Evolutionary conservation across 2,329 filamentous ascomycete species (phyloP).

Genomic region (Kalmusia sp.): DNA sequence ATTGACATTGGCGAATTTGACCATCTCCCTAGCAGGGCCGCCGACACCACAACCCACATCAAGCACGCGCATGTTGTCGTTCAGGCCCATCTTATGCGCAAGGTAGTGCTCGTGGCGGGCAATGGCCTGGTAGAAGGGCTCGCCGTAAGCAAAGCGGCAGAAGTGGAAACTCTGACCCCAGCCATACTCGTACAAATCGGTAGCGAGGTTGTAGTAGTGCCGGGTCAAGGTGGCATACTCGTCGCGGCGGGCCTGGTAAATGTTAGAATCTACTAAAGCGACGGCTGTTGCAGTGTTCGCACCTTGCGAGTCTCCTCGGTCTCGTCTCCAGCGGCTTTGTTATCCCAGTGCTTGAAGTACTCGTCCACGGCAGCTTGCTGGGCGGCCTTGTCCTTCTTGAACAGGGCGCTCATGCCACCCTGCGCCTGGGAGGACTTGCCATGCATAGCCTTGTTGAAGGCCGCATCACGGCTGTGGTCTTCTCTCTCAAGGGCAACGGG

Average conservation of each 20-base stretch:
- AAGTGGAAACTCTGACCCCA: slow-evolving; percentile 98
- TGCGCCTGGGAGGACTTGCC: slow-evolving; percentile 72
- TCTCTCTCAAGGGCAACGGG: slow-evolving; percentile 74
- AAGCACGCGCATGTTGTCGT: slow-evolving; percentile 85
- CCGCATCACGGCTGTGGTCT: slow-evolving; percentile 84
- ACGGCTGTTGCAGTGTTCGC: slow-evolving; percentile 21
- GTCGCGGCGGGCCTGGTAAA: slow-evolving; percentile 73
- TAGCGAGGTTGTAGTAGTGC: slow-evolving; percentile 98
- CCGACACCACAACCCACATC: slow-evolving; percentile 98
- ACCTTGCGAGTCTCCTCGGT: slow-evolving; percentile 83
- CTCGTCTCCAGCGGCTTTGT: slow-evolving; percentile 79
- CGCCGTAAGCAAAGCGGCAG: slow-evolving; percentile 87
- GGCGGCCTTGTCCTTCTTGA: slow-evolving; percentile 79
- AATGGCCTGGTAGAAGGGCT: slow-evolving; percentile 89
- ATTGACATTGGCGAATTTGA: slow-evolving; percentile 90
- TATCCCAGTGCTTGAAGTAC: slow-evolving; percentile 97
- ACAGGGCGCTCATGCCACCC: slow-evolving; percentile 82
- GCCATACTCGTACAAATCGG: slow-evolving; percentile 94
- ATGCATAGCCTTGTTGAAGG: slow-evolving; percentile 89
- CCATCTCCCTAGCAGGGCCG: slow-evolving; percentile 92
- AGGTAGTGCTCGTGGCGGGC: slow-evolving; percentile 98
- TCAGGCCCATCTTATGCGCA: slow-evolving; percentile 84
- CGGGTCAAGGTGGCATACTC: slow-evolving; percentile 93
- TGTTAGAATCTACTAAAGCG: slow-evolving; percentile 22
- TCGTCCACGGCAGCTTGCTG: slow-evolving; percentile 85